phyloP scores from a whole-genome alignment of 2,329 filamentous ascomycete genomes.

The Torrubiella hemipterigena region DNA sequence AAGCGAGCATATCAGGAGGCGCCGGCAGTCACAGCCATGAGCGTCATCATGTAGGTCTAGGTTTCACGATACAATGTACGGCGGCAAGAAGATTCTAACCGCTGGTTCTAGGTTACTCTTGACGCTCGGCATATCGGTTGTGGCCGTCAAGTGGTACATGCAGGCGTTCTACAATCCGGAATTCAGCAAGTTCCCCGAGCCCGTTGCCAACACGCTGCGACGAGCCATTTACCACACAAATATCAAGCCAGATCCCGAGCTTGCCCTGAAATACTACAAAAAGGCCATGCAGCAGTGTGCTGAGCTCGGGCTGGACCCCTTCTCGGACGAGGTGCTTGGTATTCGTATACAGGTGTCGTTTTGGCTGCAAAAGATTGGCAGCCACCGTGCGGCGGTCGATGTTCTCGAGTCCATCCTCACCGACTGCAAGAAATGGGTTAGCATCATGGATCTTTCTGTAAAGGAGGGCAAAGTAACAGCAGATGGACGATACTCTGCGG shows the following conservation, averaged over 20 bases:
- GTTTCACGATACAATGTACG: too few species aligned
- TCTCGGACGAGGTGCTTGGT: slow-evolving; percentile 82
- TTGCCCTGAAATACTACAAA: slow-evolving; percentile 74
- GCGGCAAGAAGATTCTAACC: too few species aligned
- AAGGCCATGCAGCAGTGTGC: slow-evolving; percentile 64
- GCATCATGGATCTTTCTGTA: slow-evolving; percentile 36
- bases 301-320: slow-evolving; percentile 70
- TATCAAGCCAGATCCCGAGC: slow-evolving; percentile 57
- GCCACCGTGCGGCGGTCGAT: slow-evolving; percentile 58
- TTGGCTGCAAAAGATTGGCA: slow-evolving; percentile 67
- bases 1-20: slow-evolving; percentile 20
- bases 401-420: slow-evolving; percentile 64
- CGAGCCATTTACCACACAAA: slow-evolving; percentile 81
- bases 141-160: slow-evolving; percentile 32
- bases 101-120: slow-evolving; percentile 19
- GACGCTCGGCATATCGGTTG: slow-evolving; percentile 15
- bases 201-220: slow-evolving; percentile 66
- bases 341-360: slow-evolving; percentile 72
- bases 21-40: slow-evolving; percentile 17
- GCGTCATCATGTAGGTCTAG: slow-evolving; percentile 18
- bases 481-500: slow-evolving; percentile 23
- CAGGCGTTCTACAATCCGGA: slow-evolving; percentile 42
- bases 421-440: slow-evolving; percentile 55
- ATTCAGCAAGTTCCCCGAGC: slow-evolving; percentile 50
- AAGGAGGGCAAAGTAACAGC: slow-evolving; percentile 33